Base-by-base conservation (phyloP, 2,329 filamentous ascomycete genomes). In the Hyphodiscus sp. region DNA sequence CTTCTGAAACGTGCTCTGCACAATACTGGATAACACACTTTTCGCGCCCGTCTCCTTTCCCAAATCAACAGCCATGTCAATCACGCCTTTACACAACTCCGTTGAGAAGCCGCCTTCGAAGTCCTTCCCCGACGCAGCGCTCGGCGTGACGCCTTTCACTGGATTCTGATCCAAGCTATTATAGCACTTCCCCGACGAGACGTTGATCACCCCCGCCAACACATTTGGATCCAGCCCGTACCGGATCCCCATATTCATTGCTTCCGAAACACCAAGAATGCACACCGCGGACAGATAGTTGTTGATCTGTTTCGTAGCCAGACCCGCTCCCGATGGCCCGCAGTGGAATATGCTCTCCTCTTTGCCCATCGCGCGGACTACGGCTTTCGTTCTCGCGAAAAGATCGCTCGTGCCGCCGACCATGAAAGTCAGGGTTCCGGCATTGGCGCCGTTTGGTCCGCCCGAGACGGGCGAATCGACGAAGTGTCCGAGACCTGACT, bases 281-380 rank as follows among this genome's bases (percentile, higher is more conserved):
- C 82, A 81, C 23, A 82, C 68, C 1, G 77, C 79, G 0, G 76
- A 80, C 47, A 78, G 72, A 64, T 84, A 84, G 60, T 83, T 83
- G 63, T 83, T 84, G 53, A 75, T 79, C 10, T 83, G 68, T 65
- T 83, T 83, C 0, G 80, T 78, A 0, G 77, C 75, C 2, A 83
- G 72, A 0, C 81, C 80, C 0, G 81, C 70, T 0, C 75, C 75
- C 0, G 77, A 72, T 0, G 74, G 77, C 2, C 80, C 80, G 59
- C 80, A 83, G 6, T 77, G 70, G 49, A 83, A 77, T 15, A 48
- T 33, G n/a, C 19, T 26, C 42, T 80, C 66, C 49, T 76, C 70
- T 49, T 70, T 70, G 30, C 80, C 80, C 77, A 83, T 81, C 38
- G 74, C 66, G n/a, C 67, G 57, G 33, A 81, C 66, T 10, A 82